Base-by-base conservation (phyloP, 75 land plant species). In the Selaginella tamariscina region DNA sequence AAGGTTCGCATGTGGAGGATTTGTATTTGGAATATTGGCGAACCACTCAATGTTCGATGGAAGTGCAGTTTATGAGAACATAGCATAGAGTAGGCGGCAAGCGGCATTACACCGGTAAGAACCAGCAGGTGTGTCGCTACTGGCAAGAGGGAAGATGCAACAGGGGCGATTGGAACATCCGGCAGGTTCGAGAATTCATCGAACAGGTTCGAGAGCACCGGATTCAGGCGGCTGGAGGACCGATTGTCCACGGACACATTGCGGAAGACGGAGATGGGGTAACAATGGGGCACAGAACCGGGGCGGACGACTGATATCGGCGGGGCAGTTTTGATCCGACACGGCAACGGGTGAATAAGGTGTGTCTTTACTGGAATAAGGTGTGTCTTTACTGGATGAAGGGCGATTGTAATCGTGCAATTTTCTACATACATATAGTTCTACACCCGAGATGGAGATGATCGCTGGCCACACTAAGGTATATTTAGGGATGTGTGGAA, bases 401-500 rank as follows among this genome's bases (percentile, higher is more conserved):
- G 26, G 97, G 97, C 65, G 22, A 57, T 0, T 95, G 99, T 67
- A 63, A 22, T 21, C 82, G 69, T 66, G 99, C 73, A 78, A 68
- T 30, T 95, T 44, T 55, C 69, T 95, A 68, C 99, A 95, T 72
- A 74, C 87, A 2, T 84, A 85, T 82, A 72, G 67, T 32, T 28
- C 78, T 2, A 82, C 89, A 86, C 84, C n/a, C 0, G 71, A 80
- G 2, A 74, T 91, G 54, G 68, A 78, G 27, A 69, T 82, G 39
- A 33, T 95, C 9, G 72, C 70, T 18, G 97, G 99, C 28, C 99
- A 95, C 54, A 86, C 78, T 24, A 84, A 95, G 92, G 97, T 88
- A 20, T 22, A 39, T 15, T 39, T 15, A 15, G 49, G 15, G n/a
- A n/a, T n/a, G n/a, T n/a, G n/a, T n/a, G n/a, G n/a, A n/a, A n/a